A percentile compares a stretch with the other conserved stretches of the same genome.
These are phyloP conservation scores for Cytospora chrysosperma DNA, from an alignment of 2,329 filamentous ascomycete species.

Conservation along the genomic window DNA sequence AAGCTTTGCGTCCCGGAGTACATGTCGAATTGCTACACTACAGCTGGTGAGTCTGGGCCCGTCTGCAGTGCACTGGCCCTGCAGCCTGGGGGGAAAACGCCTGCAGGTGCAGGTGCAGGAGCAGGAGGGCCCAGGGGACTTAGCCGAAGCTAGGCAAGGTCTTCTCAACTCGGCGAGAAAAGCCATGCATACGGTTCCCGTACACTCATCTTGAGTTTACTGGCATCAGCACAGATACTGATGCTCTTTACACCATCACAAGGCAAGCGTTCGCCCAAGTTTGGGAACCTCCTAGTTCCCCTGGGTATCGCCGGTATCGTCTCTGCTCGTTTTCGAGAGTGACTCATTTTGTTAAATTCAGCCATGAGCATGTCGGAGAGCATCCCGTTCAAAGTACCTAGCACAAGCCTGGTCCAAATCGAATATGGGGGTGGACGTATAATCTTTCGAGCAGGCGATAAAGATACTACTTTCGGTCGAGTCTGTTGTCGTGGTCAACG, in stretches of 20 bases:
- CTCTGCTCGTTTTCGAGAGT: background rate
- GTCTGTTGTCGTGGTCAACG: conserved; percentile 3
- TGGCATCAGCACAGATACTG: background rate
- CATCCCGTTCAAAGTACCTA: background rate
- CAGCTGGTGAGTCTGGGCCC: conserved; percentile 9
- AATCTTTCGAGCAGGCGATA: background rate
- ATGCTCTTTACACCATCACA: background rate
- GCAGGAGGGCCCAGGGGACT: conserved; percentile 18
- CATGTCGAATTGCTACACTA: no score
- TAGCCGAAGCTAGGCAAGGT: conserved; percentile 19
- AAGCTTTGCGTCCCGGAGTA: no score
- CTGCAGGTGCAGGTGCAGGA: conserved; percentile 21
- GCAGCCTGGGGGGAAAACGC: conserved; percentile 21
- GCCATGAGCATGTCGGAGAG: background rate
- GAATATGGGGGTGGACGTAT: background rate
- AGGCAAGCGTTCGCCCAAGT: background rate
- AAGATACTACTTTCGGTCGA: conserved; percentile 1
- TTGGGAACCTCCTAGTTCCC: background rate
- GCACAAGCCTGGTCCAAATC: background rate
- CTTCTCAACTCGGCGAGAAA: conserved; percentile 8
- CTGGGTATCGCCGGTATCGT: background rate
- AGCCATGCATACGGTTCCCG: conserved; percentile 19
- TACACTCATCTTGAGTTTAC: background rate
- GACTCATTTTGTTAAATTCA: background rate
- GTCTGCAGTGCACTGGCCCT: conserved; percentile 21